A percentile compares a stretch with the other conserved stretches of the same genome.
These are phyloP conservation scores for Hysterangium stoloniferum DNA, from an alignment of 768 basidiomycete genomes.

Conservation along the genomic window DNA sequence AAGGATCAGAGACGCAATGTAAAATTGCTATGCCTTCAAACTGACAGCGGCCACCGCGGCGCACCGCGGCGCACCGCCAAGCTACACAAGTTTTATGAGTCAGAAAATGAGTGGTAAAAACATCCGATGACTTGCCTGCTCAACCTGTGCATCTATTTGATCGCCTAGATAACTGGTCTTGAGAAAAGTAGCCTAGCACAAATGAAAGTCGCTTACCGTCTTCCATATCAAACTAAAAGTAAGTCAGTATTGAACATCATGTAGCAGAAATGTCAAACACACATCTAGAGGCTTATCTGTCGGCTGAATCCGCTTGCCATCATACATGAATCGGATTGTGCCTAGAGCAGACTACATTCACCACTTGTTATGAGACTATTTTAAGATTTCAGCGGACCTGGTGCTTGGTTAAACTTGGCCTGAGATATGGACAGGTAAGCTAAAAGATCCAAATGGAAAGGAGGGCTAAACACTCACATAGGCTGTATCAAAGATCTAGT, in stretches of 20 bases:
- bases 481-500: conserved; percentile 5
- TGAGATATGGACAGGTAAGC: background rate
- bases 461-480: background rate
- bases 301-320: conserved; percentile 40
- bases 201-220: conserved; percentile 25
- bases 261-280: conserved; percentile 14
- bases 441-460: background rate
- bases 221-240: conserved; percentile 45
- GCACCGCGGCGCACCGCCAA: conserved; percentile 5
- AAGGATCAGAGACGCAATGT: too few species aligned
- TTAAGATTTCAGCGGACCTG: background rate
- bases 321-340: conserved; percentile 54
- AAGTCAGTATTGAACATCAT: background rate
- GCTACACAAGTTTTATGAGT: background rate
- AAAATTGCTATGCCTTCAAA: too few species aligned
- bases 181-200: background rate
- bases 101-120: background rate
- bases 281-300: conserved; percentile 51
- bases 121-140: conserved; percentile 41
- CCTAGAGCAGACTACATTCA: conserved; percentile 28
- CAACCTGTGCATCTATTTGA: conserved; percentile 49
- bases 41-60: too few species aligned
- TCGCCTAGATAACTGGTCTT: conserved; percentile 27
- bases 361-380: too few species aligned
- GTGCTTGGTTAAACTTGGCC: conserved; percentile 5